Base-by-base conservation (phyloP, 257 asterid genomes). In the Solanum pinnatisectum region DNA sequence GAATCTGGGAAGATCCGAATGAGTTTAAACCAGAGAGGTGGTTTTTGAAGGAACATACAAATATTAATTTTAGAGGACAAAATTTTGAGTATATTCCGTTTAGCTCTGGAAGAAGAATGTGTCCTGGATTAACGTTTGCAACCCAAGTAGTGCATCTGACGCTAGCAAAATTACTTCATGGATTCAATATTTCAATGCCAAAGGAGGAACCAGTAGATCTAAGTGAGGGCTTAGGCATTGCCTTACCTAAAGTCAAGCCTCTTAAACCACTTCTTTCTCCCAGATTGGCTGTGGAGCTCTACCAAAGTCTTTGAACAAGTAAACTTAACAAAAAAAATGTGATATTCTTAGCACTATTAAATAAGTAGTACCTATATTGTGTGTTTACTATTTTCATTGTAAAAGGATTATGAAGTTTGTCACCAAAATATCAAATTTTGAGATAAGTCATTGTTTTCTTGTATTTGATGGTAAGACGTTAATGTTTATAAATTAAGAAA, bases 21-120 rank as follows among this genome's bases (percentile, higher is more conserved):
- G 91, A 89, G 73, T 94, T 93, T 70, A 86, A 88, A 18, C 96
- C 96, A 0, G 94, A 93, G 36, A 91, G 96, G 14, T 94, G 96
- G 32, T 94, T 94, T 83, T 5, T 91, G 2, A 67, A 90, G 1
- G 87, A 83, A 72, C 89, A 89, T 4, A 42, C 5, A 1, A 39
- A 89, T 1, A 36, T 88, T 20, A 70, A 86, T 88, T 90, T 71
- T 15, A 88, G n/a, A 85, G 98, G 96, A 1, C 91, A 89, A 3
- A 52, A 73, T 67, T 91, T 87, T 25, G 95, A 93, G 92, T 91
- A 84, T 74, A 87, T 93, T 20, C 98, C 98, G 0, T 94, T 94
- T 68, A 89, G 96, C 36, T 88, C 94, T 0, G 96, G 96, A 0
- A 87, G 96, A 86, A 91, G 95, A 87, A 90, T 91, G 91, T 93